A percentile compares a stretch with the other conserved stretches of the same genome.
Evolutionary conservation across 257 asterid genomes (phyloP).

Genomic region (Scutellaria minor): DNA sequence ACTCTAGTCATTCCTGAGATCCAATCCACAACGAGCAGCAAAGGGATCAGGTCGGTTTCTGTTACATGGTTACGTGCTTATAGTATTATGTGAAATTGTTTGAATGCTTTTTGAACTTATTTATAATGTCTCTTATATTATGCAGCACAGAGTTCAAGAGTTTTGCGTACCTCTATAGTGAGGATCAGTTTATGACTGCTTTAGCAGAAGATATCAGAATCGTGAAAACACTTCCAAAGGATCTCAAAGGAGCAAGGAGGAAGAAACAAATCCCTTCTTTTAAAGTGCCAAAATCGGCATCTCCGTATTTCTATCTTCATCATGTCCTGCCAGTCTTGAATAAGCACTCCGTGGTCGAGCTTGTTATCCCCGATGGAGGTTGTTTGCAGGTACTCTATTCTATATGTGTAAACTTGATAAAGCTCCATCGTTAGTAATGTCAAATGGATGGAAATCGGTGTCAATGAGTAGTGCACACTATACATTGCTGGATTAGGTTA

Average conservation of each 20-base stretch:
- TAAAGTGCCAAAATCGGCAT: slow-evolving; percentile 66
- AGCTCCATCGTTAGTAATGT: background rate
- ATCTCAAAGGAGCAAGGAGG: slow-evolving; percentile 92
- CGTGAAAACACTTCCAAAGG: slow-evolving; percentile 87
- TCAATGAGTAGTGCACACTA: slow-evolving; percentile 1
- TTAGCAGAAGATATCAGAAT: slow-evolving; percentile 75
- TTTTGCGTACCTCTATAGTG: slow-evolving; percentile 91
- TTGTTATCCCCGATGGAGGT: slow-evolving; percentile 91
- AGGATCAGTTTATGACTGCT: slow-evolving; percentile 83
- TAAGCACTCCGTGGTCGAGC: slow-evolving; percentile 89
- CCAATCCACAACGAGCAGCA: slow-evolving; percentile 97
- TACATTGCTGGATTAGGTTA: background rate
- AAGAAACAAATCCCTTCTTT: slow-evolving; percentile 96
- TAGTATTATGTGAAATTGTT: background rate
- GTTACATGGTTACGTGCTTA: background rate
- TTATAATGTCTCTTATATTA: slow-evolving; percentile 30
- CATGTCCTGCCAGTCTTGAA: slow-evolving; percentile 87
- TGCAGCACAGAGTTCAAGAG: slow-evolving; percentile 98
- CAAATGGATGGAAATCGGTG: background rate
- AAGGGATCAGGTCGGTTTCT: slow-evolving; percentile 80
- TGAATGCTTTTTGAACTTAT: slow-evolving; percentile 27
- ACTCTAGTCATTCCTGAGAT: slow-evolving; percentile 92
- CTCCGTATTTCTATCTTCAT: slow-evolving; percentile 83
- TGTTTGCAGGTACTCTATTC: slow-evolving; percentile 78
- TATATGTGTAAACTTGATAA: background rate